Percentiles rank a stretch among this genome's conserved stretches.
phyloP scores from a whole-genome alignment of 768 basidiomycete species.

The Daedalea quercina region DNA sequence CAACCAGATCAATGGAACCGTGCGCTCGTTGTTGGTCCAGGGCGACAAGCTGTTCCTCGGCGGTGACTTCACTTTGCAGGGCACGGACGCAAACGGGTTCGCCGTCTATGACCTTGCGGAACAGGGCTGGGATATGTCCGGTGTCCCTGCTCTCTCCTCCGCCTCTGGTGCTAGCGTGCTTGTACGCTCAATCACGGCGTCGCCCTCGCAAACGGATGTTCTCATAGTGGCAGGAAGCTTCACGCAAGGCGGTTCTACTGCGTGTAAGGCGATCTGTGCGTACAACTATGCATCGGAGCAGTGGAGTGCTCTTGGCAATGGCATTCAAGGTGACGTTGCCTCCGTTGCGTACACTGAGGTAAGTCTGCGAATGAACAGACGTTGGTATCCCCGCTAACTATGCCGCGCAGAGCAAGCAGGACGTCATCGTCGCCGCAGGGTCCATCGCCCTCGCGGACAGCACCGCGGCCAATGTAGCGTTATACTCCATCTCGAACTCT shows the following conservation, averaged over 20 bases:
- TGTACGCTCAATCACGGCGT: constrained; percentile 65
- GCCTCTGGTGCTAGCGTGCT: constrained; percentile 46
- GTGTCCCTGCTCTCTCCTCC: constrained; percentile 55
- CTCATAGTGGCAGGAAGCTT: constrained; percentile 90
- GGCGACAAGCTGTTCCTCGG: constrained; percentile 72
- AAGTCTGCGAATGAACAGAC: constrained; percentile 24
- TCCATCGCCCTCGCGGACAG: constrained; percentile 63
- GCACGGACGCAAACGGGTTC: constrained; percentile 57
- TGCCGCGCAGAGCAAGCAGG: constrained; percentile 57
- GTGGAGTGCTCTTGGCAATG: constrained; percentile 77
- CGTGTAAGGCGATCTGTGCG: constrained; percentile 74
- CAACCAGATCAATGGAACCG: constrained; percentile 63
- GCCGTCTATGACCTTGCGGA: constrained; percentile 71
- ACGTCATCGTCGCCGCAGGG: constrained; percentile 74
- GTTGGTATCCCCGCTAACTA: too few species aligned
- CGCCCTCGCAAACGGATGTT: constrained; percentile 49
- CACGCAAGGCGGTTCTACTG: constrained; percentile 62
- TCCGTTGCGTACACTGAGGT: constrained; percentile 80
- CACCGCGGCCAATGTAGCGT: constrained; percentile 63
- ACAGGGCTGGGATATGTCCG: constrained; percentile 54
- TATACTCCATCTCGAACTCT: constrained; percentile 61
- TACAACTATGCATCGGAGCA: constrained; percentile 62
- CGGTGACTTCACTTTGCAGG: constrained; percentile 68
- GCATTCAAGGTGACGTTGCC: constrained; percentile 76
- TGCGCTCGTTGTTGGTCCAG: constrained; percentile 69